phyloP scores from a whole-genome alignment of 129 eudicot species.

The Scalesia atractyloides region DNA sequence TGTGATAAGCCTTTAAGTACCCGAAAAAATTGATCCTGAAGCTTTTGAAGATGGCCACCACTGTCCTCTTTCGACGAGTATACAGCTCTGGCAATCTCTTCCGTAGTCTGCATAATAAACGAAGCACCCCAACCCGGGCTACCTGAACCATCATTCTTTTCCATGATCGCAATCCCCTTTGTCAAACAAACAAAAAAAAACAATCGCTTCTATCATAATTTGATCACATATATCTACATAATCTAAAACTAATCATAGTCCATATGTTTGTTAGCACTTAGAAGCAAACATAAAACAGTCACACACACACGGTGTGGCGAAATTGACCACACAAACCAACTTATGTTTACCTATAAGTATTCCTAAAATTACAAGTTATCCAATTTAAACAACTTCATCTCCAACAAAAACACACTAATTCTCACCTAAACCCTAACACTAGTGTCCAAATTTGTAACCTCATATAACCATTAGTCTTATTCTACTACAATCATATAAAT shows the following conservation, averaged over 20 bases:
- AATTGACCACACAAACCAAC: slow-evolving; percentile 1
- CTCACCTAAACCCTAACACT: background rate
- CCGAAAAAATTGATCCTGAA: slow-evolving; percentile 73
- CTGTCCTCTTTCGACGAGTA: slow-evolving; percentile 76
- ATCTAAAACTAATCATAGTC: background rate
- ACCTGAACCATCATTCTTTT: slow-evolving; percentile 61
- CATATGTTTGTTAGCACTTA: background rate
- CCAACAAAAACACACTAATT: slow-evolving; percentile 6
- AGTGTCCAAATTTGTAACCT: slow-evolving; percentile 1
- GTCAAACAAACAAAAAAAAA: slow-evolving; percentile 25
- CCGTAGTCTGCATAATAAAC: slow-evolving; percentile 72
- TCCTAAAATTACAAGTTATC: slow-evolving; percentile 10
- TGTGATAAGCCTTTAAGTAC: slow-evolving; percentile 74
- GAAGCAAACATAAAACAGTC: background rate
- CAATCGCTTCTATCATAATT: background rate
- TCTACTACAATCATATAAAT: slow-evolving; percentile 2
- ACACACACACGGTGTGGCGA: background rate
- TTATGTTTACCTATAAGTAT: background rate
- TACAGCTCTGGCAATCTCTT: slow-evolving; percentile 82
- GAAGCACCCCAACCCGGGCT: slow-evolving; percentile 92
- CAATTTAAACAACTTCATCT: slow-evolving; percentile 17
- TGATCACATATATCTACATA: slow-evolving; percentile 3
- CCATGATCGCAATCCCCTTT: slow-evolving; percentile 43
- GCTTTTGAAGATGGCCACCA: slow-evolving; percentile 71
- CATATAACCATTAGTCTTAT: slow-evolving; percentile 12